A percentile compares a stretch with the other conserved stretches of the same genome.
phyloP scores from a whole-genome alignment of 768 basidiomycete species.

The Polyporus arcularius region DNA sequence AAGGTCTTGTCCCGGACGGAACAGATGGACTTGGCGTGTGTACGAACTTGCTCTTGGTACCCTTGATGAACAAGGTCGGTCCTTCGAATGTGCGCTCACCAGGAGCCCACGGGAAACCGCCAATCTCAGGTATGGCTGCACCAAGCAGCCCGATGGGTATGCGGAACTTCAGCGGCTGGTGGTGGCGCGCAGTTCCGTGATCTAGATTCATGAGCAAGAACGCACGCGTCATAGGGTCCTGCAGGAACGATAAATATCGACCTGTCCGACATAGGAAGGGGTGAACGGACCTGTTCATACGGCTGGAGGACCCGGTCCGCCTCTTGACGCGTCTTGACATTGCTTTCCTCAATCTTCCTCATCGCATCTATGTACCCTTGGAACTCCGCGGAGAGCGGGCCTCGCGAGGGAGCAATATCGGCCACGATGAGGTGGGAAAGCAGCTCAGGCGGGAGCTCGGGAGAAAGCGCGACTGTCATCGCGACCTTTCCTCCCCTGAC shows the following conservation, averaged over 20 bases:
- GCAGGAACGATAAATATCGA: background rate
- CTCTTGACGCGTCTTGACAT: conserved; percentile 62
- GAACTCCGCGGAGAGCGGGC: conserved; percentile 64
- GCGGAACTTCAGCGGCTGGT: conserved; percentile 58
- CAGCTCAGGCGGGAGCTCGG: conserved; percentile 41
- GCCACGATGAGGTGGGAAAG: conserved; percentile 67
- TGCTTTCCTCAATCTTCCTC: conserved; percentile 64
- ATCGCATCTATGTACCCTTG: conserved; percentile 67
- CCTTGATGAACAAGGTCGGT: conserved; percentile 74
- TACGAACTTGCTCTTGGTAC: conserved; percentile 69
- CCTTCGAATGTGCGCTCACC: conserved; percentile 57
- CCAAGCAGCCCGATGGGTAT: conserved; percentile 72
- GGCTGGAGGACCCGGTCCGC: conserved; percentile 65
- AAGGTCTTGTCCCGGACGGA: background rate
- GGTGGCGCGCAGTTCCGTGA: conserved; percentile 33
- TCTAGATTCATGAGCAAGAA: conserved; percentile 86
- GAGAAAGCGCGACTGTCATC: conserved; percentile 64
- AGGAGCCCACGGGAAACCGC: conserved; percentile 73
- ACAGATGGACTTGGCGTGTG: background rate
- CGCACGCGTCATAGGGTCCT: conserved; percentile 76
- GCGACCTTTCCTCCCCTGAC: conserved; percentile 84
- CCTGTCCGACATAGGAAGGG: background rate
- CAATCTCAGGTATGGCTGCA: conserved; percentile 64
- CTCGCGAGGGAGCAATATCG: conserved; percentile 78
- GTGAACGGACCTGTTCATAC: conserved; percentile 58